A percentile compares a stretch with the other conserved stretches of the same genome.
Evolutionary conservation across 768 basidiomycete genomes (phyloP).

Genomic region (Hirschioporus abietinus): DNA sequence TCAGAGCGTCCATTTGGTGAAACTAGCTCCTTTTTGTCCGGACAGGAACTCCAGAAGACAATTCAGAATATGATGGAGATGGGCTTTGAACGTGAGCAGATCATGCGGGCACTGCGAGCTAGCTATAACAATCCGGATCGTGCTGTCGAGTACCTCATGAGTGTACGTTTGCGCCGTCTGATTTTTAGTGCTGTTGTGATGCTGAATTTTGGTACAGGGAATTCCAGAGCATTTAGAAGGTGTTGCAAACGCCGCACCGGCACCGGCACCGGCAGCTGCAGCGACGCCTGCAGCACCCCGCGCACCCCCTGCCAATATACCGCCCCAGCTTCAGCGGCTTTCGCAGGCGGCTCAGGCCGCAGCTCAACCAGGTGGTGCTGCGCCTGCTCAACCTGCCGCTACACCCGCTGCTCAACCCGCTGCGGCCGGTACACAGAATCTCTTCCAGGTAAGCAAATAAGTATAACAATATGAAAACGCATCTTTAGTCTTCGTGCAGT

Average conservation of each 20-base stretch:
- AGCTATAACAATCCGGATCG: constrained; percentile 97
- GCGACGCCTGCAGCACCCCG: constrained; percentile 26
- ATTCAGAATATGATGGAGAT: constrained; percentile 87
- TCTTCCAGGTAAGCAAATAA: constrained; percentile 65
- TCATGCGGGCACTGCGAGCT: constrained; percentile 79
- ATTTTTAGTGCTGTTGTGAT: constrained; percentile 8
- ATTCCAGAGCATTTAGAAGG: constrained; percentile 68
- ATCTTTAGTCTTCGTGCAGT: constrained; percentile 31
- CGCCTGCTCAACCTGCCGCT: constrained; percentile 28
- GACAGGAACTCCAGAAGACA: constrained; percentile 67
- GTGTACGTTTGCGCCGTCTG: constrained; percentile 48
- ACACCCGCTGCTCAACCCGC: constrained; percentile 27
- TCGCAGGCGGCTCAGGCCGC: constrained; percentile 17
- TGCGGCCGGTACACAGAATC: constrained; percentile 56
- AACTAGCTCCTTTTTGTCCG: constrained; percentile 64
- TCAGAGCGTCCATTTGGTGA: constrained; percentile 38
- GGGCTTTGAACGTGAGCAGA: constrained; percentile 88
- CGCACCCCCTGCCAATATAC: constrained; percentile 26
- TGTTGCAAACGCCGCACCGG: constrained; percentile 36
- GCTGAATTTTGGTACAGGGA: constrained; percentile 44
- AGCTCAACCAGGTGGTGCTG: constrained; percentile 33
- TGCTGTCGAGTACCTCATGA: constrained; percentile 98
- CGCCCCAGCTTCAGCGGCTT: constrained; percentile 9
- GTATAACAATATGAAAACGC: neutral
- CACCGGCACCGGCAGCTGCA: constrained; percentile 28